phyloP scores from a whole-genome alignment of 768 basidiomycete species.

The Leccinum uliginosum region DNA sequence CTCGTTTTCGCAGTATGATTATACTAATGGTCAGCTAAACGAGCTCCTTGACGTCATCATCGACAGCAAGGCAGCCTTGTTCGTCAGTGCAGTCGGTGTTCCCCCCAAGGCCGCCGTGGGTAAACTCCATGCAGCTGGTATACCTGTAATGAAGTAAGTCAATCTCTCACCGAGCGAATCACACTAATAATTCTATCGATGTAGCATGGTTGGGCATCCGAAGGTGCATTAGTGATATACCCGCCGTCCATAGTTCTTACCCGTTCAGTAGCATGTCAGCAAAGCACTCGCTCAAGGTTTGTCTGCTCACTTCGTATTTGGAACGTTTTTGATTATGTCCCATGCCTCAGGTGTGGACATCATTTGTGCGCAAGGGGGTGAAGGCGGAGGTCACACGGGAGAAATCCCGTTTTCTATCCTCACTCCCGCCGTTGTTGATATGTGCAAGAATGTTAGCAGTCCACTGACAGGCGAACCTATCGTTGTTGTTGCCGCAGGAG shows the following conservation, averaged over 20 bases:
- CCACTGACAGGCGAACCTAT: conserved; percentile 76
- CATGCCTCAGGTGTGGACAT: conserved; percentile 67
- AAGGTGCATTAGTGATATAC: conserved; percentile 43
- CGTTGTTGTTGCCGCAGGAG: conserved; percentile 79
- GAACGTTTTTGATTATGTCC: background rate
- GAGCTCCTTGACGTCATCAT: conserved; percentile 80
- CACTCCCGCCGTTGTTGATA: conserved; percentile 77
- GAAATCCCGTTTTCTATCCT: conserved; percentile 78
- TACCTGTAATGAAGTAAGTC: conserved; percentile 81
- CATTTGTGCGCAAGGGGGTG: conserved; percentile 84
- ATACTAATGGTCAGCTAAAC: conserved; percentile 72
- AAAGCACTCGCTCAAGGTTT: conserved; percentile 72
- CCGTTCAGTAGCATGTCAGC: conserved; percentile 50
- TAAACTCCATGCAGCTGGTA: conserved; percentile 72
- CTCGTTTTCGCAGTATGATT: conserved; percentile 47
- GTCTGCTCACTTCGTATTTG: background rate
- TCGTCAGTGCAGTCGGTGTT: conserved; percentile 82
- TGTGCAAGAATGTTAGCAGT: conserved; percentile 64
- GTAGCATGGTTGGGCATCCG: conserved; percentile 80
- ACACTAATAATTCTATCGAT: conserved; percentile 1
- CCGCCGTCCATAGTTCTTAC: background rate
- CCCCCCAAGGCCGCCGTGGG: conserved; percentile 82
- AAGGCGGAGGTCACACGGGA: conserved; percentile 88
- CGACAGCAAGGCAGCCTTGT: conserved; percentile 64
- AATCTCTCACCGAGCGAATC: background rate